Evolutionary conservation across 139 green algal genomes (phyloP).

Genomic region (Zygnema cylindricum): DNA sequence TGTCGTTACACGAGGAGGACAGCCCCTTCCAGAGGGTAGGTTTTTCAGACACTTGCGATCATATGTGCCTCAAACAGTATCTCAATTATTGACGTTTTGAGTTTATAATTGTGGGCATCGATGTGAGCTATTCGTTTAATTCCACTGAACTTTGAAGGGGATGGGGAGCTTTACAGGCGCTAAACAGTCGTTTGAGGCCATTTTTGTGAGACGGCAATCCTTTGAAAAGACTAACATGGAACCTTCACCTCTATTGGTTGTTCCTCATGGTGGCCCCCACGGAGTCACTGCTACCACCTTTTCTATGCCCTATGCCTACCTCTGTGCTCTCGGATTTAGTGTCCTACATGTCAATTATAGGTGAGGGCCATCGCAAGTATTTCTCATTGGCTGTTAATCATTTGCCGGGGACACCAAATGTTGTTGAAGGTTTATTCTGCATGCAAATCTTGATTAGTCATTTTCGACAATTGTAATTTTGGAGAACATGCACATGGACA

Average conservation of each 20-base stretch:
- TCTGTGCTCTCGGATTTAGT: conserved; percentile 77
- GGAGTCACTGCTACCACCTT: conserved; percentile 72
- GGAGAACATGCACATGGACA: too few species aligned
- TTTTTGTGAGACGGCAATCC: conserved; percentile 30
- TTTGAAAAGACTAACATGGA: not conserved
- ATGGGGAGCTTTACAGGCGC: not conserved
- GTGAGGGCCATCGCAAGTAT: conserved; percentile 25
- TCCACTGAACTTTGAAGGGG: too few species aligned
- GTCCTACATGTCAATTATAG: conserved; percentile 79
- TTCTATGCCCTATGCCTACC: conserved; percentile 73
- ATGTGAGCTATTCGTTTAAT: too few species aligned
- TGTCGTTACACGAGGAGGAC: conserved; percentile 57
- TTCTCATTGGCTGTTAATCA: too few species aligned
- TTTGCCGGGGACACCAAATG: too few species aligned
- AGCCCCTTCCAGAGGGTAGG: not conserved
- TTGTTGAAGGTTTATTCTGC: too few species aligned
- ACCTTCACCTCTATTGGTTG: conserved; percentile 71
- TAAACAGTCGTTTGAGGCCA: conserved; percentile 44
- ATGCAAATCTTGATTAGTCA: too few species aligned
- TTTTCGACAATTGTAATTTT: too few species aligned
- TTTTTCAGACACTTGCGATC: not conserved
- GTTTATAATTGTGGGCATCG: too few species aligned
- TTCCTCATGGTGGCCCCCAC: conserved; percentile 89
- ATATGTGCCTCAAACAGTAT: too few species aligned
- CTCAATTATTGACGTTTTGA: too few species aligned